Evolutionary conservation across 768 basidiomycete genomes (phyloP).

Genomic region (Termitomyces sp.): DNA sequence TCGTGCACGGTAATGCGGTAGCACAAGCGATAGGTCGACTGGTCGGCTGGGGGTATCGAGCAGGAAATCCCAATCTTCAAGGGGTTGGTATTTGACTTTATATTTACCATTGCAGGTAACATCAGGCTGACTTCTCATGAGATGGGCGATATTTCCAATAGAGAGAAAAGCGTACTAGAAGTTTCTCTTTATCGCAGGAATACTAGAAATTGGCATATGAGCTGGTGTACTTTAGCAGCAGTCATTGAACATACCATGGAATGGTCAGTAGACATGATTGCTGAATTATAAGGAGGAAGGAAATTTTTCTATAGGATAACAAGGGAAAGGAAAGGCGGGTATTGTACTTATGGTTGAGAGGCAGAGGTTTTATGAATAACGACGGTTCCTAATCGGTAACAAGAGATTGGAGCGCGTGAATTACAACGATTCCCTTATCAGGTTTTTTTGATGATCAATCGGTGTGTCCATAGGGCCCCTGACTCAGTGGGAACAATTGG

Average conservation of each 20-base stretch:
- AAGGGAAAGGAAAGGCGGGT: neutral
- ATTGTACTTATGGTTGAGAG: conserved; percentile 6
- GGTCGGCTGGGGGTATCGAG: conserved; percentile 49
- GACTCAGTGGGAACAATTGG: neutral
- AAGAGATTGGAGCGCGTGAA: conserved; percentile 26
- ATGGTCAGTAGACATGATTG: conserved; percentile 32
- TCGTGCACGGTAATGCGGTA: conserved; percentile 78
- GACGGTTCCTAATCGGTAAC: conserved; percentile 22
- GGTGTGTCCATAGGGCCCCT: no score
- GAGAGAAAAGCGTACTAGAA: conserved; percentile 10
- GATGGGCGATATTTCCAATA: neutral
- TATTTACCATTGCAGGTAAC: conserved; percentile 44
- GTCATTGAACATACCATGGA: conserved; percentile 27
- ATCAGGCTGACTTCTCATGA: conserved; percentile 13
- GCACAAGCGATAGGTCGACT: conserved; percentile 62
- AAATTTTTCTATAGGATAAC: neutral
- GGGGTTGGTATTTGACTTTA: conserved; percentile 60
- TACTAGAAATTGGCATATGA: conserved; percentile 7
- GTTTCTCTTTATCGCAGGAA: conserved; percentile 15
- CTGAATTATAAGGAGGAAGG: neutral
- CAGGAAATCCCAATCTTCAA: conserved; percentile 64
- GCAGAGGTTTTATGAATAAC: conserved; percentile 12
- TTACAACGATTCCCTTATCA: conserved; percentile 27
- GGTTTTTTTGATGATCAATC: conserved; percentile 10
- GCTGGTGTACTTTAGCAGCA: conserved; percentile 1